These are phyloP conservation scores for Penicillium parvum DNA, from an alignment of 495 filamentous ascomycete genomes.

Conservation along the genomic window DNA sequence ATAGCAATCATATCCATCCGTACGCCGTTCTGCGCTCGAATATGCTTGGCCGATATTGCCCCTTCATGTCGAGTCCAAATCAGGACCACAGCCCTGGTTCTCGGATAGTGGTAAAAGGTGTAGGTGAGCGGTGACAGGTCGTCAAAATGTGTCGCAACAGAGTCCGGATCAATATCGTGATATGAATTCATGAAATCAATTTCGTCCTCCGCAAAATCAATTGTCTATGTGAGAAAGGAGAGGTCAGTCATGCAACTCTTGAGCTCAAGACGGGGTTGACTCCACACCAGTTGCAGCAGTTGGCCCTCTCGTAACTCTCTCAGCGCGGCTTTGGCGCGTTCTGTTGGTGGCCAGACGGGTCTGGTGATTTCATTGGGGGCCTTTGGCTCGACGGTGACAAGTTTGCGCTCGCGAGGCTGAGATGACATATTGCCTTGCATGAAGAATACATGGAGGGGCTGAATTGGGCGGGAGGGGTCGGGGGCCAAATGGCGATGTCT, in stretches of 20 bases:
- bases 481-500: too few species aligned
- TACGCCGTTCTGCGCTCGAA: background rate
- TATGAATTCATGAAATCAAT: background rate
- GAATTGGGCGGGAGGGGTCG: too few species aligned
- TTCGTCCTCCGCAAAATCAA: background rate
- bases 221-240: background rate
- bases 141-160: background rate
- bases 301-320: background rate
- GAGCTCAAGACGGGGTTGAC: background rate
- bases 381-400: background rate
- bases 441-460: too few species aligned
- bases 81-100: background rate
- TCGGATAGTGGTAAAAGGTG: background rate
- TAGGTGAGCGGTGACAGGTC: background rate
- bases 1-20: background rate
- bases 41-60: background rate
- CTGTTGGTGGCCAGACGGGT: background rate
- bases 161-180: background rate
- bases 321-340: background rate
- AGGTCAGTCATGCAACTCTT: background rate
- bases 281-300: background rate
- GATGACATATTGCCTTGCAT: too few species aligned
- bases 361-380: background rate
- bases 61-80: background rate
- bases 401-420: too few species aligned